Evolutionary conservation across 2,329 filamentous ascomycete species (phyloP), one percentile per base, ranked within the genome.

Genomic region (Lasiodiplodia theobromae): DNA sequence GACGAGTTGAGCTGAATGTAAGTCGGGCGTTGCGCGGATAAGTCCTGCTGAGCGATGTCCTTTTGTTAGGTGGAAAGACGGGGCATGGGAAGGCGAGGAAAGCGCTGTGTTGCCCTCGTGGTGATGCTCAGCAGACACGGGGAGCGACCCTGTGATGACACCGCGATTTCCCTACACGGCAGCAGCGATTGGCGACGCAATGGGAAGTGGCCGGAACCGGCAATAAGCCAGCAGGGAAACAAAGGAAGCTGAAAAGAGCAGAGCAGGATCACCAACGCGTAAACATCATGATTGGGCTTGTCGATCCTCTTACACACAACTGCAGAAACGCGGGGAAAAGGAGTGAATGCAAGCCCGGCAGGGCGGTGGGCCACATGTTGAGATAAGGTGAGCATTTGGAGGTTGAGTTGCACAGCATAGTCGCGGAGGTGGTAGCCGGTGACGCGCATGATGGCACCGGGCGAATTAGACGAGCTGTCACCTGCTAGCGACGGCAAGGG

Each of bases 371-470:
- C 60, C 18, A 11, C 25, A 38, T 52, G n/a, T 52, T 21, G 31
- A 64, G 44, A 64, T 64, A 64, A 64, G 47, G 60, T 14, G 60
- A 64, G 34, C 25, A 38, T 64, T 37, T 38, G 44, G 49, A 66
- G 62, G 56, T 21, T 47, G 63, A 56, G 63, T 66, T 49, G 51
- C 63, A 66, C 63, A 25, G 16, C 63, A 56, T 66, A 21, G 21
- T 40, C 11, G 23, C 34, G 31, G 8, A 8, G 6, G 37, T 49
- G 49, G 34, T 53, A 44, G 51, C 49, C 37, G 34, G 31, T 40
- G 34, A 56, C 51, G 49, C 63, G 52, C 63, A 54, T 54, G 37
- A 56, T 34, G 63, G 63, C n/a, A 4, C 28, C 25, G 6, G 16
- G 16, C 60, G 60, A 64, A 64, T 64, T 14, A 38, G 60, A 52